Evolutionary conservation across 2,329 filamentous ascomycete species (phyloP).

Genomic region (Mycosphaerella arachidis): DNA sequence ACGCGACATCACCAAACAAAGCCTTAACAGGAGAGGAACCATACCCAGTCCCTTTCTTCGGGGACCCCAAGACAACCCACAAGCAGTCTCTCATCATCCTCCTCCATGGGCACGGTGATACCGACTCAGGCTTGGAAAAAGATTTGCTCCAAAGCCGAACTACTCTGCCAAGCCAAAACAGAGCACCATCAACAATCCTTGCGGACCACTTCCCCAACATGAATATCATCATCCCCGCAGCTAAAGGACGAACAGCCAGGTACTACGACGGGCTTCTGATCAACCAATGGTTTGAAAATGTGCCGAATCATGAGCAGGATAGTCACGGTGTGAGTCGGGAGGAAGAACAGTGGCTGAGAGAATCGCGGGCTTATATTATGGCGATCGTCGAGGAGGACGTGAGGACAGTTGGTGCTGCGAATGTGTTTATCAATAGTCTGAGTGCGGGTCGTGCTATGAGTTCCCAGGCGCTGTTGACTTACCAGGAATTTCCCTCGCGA

Average conservation of each 20-base stretch:
- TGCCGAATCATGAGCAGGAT: conserved; percentile 22
- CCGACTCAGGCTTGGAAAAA: conserved; percentile 33
- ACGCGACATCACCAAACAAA: background rate
- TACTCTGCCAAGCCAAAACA: too few species aligned
- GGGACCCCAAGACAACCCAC: background rate
- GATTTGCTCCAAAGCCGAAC: conserved; percentile 34
- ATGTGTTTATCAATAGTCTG: conserved; percentile 49
- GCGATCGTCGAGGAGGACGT: conserved; percentile 7
- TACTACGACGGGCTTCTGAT: conserved; percentile 42
- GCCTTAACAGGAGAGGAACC: background rate
- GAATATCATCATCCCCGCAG: conserved; percentile 52
- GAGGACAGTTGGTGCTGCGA: conserved; percentile 25
- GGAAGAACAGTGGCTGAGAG: conserved; percentile 40
- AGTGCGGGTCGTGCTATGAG: conserved; percentile 52
- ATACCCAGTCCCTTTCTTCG: too few species aligned
- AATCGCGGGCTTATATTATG: conserved; percentile 35
- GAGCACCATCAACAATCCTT: too few species aligned
- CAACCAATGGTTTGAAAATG: conserved; percentile 52
- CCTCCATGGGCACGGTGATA: conserved; percentile 12
- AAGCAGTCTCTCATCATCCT: conserved; percentile 8
- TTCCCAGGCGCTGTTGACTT: conserved; percentile 41
- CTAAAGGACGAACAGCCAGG: conserved; percentile 42
- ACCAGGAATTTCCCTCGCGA: conserved; percentile 6
- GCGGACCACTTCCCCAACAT: conserved; percentile 36
- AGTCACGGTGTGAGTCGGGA: conserved; percentile 34